A percentile compares a stretch with the other conserved stretches of the same genome.
Conservation (phyloP, 164 flowering plant species). For the Amborella trichopoda region DNA sequence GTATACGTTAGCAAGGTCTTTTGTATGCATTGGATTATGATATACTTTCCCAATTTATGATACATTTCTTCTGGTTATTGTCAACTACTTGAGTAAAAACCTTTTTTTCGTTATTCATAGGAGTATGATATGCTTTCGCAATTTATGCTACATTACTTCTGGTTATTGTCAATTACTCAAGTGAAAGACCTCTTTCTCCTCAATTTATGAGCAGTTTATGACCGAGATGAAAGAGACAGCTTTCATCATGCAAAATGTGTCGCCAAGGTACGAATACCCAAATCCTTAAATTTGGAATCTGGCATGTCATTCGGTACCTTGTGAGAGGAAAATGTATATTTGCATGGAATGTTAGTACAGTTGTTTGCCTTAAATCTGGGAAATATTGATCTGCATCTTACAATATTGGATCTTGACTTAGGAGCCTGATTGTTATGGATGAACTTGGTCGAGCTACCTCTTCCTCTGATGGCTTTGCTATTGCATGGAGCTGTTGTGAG, state of each 20-base stretch:
- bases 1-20: too few species aligned
- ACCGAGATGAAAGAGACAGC: constrained; percentile 99
- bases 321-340: neutral
- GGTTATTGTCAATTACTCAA: too few species aligned
- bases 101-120: too few species aligned
- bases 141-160: too few species aligned
- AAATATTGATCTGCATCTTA: neutral
- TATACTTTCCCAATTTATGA: too few species aligned
- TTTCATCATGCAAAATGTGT: constrained; percentile 85
- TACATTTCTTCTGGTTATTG: too few species aligned
- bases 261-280: constrained; percentile 42
- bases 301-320: too few species aligned
- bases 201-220: too few species aligned
- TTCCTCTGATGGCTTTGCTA: constrained; percentile 90
- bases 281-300: neutral
- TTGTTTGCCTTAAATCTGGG: neutral
- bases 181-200: too few species aligned
- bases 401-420: constrained; percentile 12
- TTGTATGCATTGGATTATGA: too few species aligned
- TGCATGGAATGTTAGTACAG: neutral
- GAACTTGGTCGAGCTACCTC: constrained; percentile 98
- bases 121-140: too few species aligned
- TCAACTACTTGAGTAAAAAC: too few species aligned
- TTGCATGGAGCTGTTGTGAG: constrained; percentile 99
- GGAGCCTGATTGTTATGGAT: constrained; percentile 95